Evolutionary conservation across 192 early-diverging fungal species (phyloP), one percentile per base, ranked within the genome.

Genomic region (Podila clonocystis): DNA sequence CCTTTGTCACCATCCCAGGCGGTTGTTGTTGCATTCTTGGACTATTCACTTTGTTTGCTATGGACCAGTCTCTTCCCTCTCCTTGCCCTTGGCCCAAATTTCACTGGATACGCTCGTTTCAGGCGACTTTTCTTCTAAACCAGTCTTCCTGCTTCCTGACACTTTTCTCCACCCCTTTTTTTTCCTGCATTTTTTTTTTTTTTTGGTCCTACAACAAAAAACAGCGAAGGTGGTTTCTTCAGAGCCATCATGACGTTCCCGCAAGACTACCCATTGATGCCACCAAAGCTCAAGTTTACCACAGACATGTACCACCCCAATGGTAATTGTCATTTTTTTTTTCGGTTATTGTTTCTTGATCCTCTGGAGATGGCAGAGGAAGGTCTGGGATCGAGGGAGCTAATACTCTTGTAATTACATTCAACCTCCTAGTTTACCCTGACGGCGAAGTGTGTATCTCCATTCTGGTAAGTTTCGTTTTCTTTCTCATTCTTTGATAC

Each of bases 271-370:
- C 97, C 96, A 36, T 85, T 90, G 55, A 88, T 91, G 88, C 98
- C 98, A 26, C 98, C 98, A 30, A 92, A 90, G 68, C 89, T 99
- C 90, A 87, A 70, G 58, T 99, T 99, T 78, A 76, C 87, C 9
- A 89, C 88, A 52, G 88, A 96, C n/a, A 91, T 99, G 77, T 97
- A 93, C 90, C 97, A 99, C 74, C 97, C 97, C 36, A 99, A 95
- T 79, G 90, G 88, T 92, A 88, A 65, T 50, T 33, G 26, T 63
- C 19, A 13, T 15, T 1, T 71, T n/a, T 30, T 1, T 15, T n/a
- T 30, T 1, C 8, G 17, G 17, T 57, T 75, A 15, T 17, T 17
- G 20, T 29, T 33, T 1, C 9, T 12, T 41, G 52, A 19, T 20
- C 29, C 63, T 15, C 22, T 34, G 26, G 24, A 58, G 48, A 33